A percentile compares a stretch with the other conserved stretches of the same genome.
Evolutionary conservation across 1,284 basidiomycete species (phyloP).

Genomic region (Papiliotrema nemorosa): DNA sequence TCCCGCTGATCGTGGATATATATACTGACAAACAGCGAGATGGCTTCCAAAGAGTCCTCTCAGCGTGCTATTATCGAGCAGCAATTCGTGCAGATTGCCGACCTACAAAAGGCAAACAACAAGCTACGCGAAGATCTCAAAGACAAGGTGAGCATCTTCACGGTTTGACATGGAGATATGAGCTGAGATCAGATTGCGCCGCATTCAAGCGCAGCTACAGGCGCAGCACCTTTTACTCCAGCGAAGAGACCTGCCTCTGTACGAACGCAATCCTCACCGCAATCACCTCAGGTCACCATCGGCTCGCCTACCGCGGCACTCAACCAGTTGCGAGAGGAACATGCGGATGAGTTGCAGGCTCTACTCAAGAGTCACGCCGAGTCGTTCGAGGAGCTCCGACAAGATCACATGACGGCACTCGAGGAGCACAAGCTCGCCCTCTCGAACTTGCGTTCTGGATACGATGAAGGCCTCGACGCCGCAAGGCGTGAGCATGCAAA

Average conservation of each 20-base stretch:
- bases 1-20: conserved; percentile 8
- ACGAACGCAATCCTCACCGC: background rate
- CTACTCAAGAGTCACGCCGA: conserved; percentile 15
- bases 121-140: conserved; percentile 25
- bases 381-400: conserved; percentile 16
- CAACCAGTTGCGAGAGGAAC: conserved; percentile 23
- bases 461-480: conserved; percentile 19
- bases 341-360: conserved; percentile 30
- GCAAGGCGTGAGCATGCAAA: conserved; percentile 19
- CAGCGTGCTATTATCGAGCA: conserved; percentile 32
- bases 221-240: background rate
- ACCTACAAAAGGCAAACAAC: conserved; percentile 18
- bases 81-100: conserved; percentile 36
- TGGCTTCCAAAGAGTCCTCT: conserved; percentile 32
- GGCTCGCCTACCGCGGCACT: conserved; percentile 3
- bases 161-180: background rate
- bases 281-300: background rate
- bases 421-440: conserved; percentile 7
- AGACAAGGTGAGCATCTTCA: too few species aligned
- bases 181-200: too few species aligned
- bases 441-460: conserved; percentile 8
- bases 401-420: conserved; percentile 8
- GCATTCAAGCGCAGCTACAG: too few species aligned
- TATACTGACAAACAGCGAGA: conserved; percentile 12
- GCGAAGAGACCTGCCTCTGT: background rate